phyloP scores from a whole-genome alignment of 2,329 filamentous ascomycete genomes.

The Colletotrichum spaethianum region DNA sequence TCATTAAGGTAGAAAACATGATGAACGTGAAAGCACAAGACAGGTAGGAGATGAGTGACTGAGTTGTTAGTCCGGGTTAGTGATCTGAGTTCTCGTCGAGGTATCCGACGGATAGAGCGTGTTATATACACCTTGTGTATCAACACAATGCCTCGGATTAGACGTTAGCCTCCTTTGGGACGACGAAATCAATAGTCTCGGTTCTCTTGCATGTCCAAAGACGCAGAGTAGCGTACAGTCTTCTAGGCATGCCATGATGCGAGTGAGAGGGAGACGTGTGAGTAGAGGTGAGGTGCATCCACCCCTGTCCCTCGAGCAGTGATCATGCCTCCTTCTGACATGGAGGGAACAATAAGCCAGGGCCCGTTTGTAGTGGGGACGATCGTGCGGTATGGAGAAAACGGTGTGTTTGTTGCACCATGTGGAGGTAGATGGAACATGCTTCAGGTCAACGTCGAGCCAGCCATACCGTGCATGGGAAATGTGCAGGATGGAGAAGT shows the following conservation, averaged over 20 bases:
- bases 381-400: slow-evolving; percentile 16
- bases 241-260: slow-evolving; percentile 19
- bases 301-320: slow-evolving; percentile 25
- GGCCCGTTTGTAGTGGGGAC: slow-evolving; percentile 10
- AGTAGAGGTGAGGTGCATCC: slow-evolving; percentile 28
- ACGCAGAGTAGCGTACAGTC: slow-evolving; percentile 24
- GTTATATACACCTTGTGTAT: slow-evolving; percentile 38
- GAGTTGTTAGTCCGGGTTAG: too few relatives aligned
- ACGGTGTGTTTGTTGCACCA: slow-evolving; percentile 13
- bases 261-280: slow-evolving; percentile 31
- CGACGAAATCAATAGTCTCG: slow-evolving; percentile 31
- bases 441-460: slow-evolving; percentile 2
- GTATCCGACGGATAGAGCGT: not conserved
- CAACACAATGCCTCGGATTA: not conserved
- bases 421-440: slow-evolving; percentile 24
- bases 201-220: slow-evolving; percentile 25
- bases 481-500: slow-evolving; percentile 12
- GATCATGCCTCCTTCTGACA: slow-evolving; percentile 28
- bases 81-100: slow-evolving; percentile 11
- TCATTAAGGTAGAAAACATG: slow-evolving; percentile 23
- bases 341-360: slow-evolving; percentile 37
- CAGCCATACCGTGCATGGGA: not conserved
- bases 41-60: slow-evolving; percentile 31
- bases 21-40: not conserved
- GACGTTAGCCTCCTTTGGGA: slow-evolving; percentile 15